phyloP scores from a whole-genome alignment of 2,329 filamentous ascomycete genomes.

The Epichloe amarillans region DNA sequence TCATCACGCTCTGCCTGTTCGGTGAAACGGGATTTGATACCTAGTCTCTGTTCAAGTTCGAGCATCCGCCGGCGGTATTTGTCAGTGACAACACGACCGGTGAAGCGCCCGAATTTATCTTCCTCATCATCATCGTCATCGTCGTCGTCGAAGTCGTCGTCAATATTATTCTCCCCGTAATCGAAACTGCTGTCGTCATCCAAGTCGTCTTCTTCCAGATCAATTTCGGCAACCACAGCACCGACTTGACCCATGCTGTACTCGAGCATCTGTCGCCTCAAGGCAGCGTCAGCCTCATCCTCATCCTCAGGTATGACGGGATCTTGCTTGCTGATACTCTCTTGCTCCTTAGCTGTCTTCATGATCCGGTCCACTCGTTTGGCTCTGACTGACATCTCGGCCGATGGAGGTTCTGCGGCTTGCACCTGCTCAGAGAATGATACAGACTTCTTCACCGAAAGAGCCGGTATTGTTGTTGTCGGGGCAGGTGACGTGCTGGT shows the following conservation, averaged over 20 bases:
- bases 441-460: constrained; percentile 39
- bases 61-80: constrained; percentile 75
- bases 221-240: constrained; percentile 80
- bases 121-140: constrained; percentile 50
- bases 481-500: neutral
- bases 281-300: constrained; percentile 61
- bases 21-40: constrained; percentile 39
- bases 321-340: constrained; percentile 29
- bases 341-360: constrained; percentile 40
- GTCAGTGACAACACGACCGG: constrained; percentile 50
- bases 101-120: constrained; percentile 65
- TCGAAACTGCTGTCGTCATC: constrained; percentile 41
- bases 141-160: constrained; percentile 35
- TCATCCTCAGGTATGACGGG: constrained; percentile 59
- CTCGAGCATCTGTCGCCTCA: constrained; percentile 79
- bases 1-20: constrained; percentile 37
- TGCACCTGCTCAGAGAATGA: constrained; percentile 46
- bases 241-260: constrained; percentile 85
- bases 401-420: constrained; percentile 12
- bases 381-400: constrained; percentile 26
- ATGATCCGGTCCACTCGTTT: constrained; percentile 43
- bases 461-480: neutral
- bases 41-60: constrained; percentile 65
- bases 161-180: constrained; percentile 35
- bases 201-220: constrained; percentile 57